A percentile compares a stretch with the other conserved stretches of the same genome.
phyloP scores from a whole-genome alignment of 2,329 filamentous ascomycete species.

The Ustulina deusta region DNA sequence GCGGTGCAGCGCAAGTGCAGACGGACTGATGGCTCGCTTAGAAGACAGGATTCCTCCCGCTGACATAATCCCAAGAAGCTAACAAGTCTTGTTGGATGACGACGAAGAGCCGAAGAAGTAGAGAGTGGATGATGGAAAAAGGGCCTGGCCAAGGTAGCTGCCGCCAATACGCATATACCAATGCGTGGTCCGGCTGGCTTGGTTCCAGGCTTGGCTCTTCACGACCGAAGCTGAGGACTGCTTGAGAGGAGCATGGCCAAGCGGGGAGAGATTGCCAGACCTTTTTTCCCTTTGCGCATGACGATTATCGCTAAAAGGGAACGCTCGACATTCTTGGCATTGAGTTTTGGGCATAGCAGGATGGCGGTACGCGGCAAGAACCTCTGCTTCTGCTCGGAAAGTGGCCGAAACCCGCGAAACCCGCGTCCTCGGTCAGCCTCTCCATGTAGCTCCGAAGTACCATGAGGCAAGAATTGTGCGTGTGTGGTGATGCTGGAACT shows the following conservation, averaged over 20 bases:
- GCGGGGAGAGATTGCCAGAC: constrained; percentile 45
- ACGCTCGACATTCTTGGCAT: constrained; percentile 50
- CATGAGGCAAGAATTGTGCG: constrained; percentile 34
- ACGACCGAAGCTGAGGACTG: constrained; percentile 33
- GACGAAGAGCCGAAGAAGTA: constrained; percentile 18
- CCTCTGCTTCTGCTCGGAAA: constrained; percentile 34
- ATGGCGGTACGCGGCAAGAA: constrained; percentile 45
- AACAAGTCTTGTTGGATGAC: constrained; percentile 9
- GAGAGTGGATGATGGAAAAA: constrained; percentile 8
- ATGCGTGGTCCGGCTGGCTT: constrained; percentile 29
- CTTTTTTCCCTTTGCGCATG: constrained; percentile 44
- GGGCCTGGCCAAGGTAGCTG: constrained; percentile 12
- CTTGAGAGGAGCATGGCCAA: constrained; percentile 33
- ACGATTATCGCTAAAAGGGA: constrained; percentile 48
- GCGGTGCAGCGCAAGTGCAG: constrained; percentile 12
- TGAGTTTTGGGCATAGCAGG: constrained; percentile 30
- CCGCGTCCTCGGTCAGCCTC: constrained; percentile 31
- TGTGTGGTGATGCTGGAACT: constrained; percentile 31
- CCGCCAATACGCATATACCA: constrained; percentile 23
- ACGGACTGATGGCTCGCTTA: constrained; percentile 8
- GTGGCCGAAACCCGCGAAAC: constrained; percentile 26
- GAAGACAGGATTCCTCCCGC: constrained; percentile 13
- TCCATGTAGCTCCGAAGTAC: constrained; percentile 44
- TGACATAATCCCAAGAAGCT: constrained; percentile 18
- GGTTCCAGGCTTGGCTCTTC: constrained; percentile 40